phyloP scores from a whole-genome alignment of 805 yeast species.

The Nakazawaea wyomingensis region DNA sequence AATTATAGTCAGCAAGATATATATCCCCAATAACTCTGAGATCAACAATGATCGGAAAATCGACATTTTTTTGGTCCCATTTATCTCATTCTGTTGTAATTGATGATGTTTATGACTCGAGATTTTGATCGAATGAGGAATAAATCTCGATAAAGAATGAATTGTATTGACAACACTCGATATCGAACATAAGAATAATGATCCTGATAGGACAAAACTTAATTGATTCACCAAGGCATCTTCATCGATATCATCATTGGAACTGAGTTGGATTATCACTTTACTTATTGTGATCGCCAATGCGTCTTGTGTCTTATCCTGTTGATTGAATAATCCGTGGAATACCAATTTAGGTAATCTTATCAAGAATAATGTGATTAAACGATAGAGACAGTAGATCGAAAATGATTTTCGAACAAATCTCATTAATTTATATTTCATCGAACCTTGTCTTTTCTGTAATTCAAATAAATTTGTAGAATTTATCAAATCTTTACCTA shows the following conservation, averaged over 20 bases:
- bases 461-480: not conserved
- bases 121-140: slow-evolving; percentile 14
- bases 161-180: slow-evolving; percentile 61
- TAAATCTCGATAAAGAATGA: slow-evolving; percentile 36
- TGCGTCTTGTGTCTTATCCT: slow-evolving; percentile 32
- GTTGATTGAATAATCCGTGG: slow-evolving; percentile 11
- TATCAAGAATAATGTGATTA: slow-evolving; percentile 35
- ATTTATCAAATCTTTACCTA: slow-evolving; percentile 1
- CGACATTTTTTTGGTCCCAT: slow-evolving; percentile 8
- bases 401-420: slow-evolving; percentile 26
- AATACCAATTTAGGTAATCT: slow-evolving; percentile 31
- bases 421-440: slow-evolving; percentile 15
- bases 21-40: slow-evolving; percentile 44
- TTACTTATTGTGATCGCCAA: slow-evolving; percentile 45
- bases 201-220: slow-evolving; percentile 50
- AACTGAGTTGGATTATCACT: slow-evolving; percentile 24
- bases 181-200: slow-evolving; percentile 56
- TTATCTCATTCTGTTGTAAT: slow-evolving; percentile 2
- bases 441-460: not conserved
- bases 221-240: slow-evolving; percentile 39
- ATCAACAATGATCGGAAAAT: slow-evolving; percentile 24
- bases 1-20: slow-evolving; percentile 46
- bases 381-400: slow-evolving; percentile 45
- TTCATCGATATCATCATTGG: slow-evolving; percentile 27
- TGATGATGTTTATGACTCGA: not conserved